Conservation (phyloP, 139 green algal genomes). For the Dunaliella primolecta region DNA sequence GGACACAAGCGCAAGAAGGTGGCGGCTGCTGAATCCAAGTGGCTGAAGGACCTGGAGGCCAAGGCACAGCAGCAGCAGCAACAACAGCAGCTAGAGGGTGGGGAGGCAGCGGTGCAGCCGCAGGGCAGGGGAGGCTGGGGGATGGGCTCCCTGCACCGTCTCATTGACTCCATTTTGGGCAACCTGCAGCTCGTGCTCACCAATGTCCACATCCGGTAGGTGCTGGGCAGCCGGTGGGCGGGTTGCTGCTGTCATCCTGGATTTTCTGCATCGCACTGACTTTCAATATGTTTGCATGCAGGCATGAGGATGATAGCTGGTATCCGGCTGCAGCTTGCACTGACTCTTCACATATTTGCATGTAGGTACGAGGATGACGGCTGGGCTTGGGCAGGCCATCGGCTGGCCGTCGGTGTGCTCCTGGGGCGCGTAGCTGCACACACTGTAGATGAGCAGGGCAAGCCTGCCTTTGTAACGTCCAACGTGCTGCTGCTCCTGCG, state of each 20-base stretch:
- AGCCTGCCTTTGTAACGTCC: slow-evolving; percentile 74
- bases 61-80: slow-evolving; percentile 20
- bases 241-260: too few species aligned
- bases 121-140: slow-evolving; percentile 3
- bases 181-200: slow-evolving; percentile 77
- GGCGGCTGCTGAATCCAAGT: slow-evolving; percentile 4
- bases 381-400: not conserved
- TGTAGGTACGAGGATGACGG: slow-evolving; percentile 30
- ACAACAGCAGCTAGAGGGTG: not conserved
- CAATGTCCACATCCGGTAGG: slow-evolving; percentile 92
- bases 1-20: slow-evolving; percentile 1
- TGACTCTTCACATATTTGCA: too few species aligned
- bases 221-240: slow-evolving; percentile 40
- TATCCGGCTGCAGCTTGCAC: too few species aligned
- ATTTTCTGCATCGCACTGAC: too few species aligned
- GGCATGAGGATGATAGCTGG: too few species aligned
- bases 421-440: slow-evolving; percentile 74
- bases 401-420: slow-evolving; percentile 67
- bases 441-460: slow-evolving; percentile 81
- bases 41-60: slow-evolving; percentile 26
- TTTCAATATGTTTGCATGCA: too few species aligned
- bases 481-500: slow-evolving; percentile 73
- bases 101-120: too few species aligned
- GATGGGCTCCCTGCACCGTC: slow-evolving; percentile 49
- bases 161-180: slow-evolving; percentile 80